Evolutionary conservation across 1,139 yeast genomes (phyloP), one percentile per base, ranked within the genome.

Genomic region (Yamadazyma jaroonii): DNA sequence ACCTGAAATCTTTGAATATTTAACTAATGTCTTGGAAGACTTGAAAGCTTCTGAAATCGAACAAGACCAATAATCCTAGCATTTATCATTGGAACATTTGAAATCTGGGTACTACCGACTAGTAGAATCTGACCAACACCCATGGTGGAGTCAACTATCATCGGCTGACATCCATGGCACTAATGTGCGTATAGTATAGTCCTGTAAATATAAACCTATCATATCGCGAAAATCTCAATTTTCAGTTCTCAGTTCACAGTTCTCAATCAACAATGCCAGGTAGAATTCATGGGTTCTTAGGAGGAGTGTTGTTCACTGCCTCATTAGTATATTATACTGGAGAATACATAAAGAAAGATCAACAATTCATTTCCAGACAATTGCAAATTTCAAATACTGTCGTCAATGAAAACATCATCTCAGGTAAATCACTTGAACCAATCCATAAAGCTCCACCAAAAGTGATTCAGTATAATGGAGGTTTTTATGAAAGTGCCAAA

Each of bases 251-350:
- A n/a, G n/a, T n/a, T n/a, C n/a, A n/a, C 7, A 25, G 13, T 25
- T 25, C 27, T 12, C 27, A 25, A 7, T 25, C 22, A 23, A 15
- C 10, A 4, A 33, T 33, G 36, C 25, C 25, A 17, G 84, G 87
- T 36, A 74, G 88, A 61, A 70, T 80, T 42, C 81, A 79, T 47
- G 92, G 94, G 1, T 79, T 84, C 47, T 61, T 85, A 28, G 83
- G 67, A 46, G 88, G 95, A 25, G 81, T 80, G 3, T 66, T 83
- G 24, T 66, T 83, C 35, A 78, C 90, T 6, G 73, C 87, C 0
- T 73, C 86, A 2, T 56, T 81, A 15, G 76, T 85, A 2, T 84
- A 84, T 55, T 72, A 78, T 44, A 81, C 90, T 0, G 80, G 81
- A 0, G 69, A 69, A 41, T 77, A 80, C 52, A 70, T 85, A 48